A percentile compares a stretch with the other conserved stretches of the same genome.
Conservation (phyloP, 1,139 yeast species). For the Sugiyamaella castrensis region DNA sequence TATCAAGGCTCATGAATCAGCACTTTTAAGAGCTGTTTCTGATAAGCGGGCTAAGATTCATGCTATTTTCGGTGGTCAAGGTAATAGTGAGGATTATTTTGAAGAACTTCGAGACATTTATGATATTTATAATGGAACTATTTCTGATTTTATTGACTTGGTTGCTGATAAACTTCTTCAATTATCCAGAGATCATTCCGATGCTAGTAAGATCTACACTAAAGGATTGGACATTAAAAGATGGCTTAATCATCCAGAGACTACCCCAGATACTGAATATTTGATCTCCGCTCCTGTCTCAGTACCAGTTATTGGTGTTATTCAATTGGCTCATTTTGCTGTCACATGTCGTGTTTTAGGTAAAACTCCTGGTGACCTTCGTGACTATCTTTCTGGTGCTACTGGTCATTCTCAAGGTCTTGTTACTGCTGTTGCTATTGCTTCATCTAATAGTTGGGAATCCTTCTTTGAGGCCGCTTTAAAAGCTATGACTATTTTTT, state of each 20-base stretch:
- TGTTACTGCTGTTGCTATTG: conserved; percentile 87
- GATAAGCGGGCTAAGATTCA: conserved; percentile 57
- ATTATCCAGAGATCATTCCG: conserved; percentile 68
- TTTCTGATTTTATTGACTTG: conserved; percentile 65
- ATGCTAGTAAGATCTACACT: conserved; percentile 83
- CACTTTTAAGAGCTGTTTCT: conserved; percentile 61
- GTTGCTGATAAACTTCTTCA: conserved; percentile 66
- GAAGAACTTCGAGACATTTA: conserved; percentile 90
- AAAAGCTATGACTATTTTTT: conserved; percentile 79
- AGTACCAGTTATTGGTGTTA: conserved; percentile 92
- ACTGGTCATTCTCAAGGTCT: conserved; percentile 99
- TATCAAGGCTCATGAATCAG: conserved; percentile 56
- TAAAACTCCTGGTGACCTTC: conserved; percentile 83
- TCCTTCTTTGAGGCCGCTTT: conserved; percentile 68
- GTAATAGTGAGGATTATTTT: conserved; percentile 95
- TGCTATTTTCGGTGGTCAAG: conserved; percentile 98
- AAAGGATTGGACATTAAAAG: conserved; percentile 86
- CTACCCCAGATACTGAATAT: conserved; percentile 88
- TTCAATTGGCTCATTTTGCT: conserved; percentile 91
- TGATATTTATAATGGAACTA: conserved; percentile 69
- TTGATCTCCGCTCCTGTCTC: conserved; percentile 88
- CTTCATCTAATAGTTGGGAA: conserved; percentile 84
- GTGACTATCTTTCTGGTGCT: conserved; percentile 70
- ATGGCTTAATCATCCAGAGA: conserved; percentile 83
- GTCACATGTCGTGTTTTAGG: conserved; percentile 84